Evolutionary conservation across 768 basidiomycete genomes (phyloP), one percentile per base, ranked within the genome.

Genomic region (Tylopilus vinaceipallidus): DNA sequence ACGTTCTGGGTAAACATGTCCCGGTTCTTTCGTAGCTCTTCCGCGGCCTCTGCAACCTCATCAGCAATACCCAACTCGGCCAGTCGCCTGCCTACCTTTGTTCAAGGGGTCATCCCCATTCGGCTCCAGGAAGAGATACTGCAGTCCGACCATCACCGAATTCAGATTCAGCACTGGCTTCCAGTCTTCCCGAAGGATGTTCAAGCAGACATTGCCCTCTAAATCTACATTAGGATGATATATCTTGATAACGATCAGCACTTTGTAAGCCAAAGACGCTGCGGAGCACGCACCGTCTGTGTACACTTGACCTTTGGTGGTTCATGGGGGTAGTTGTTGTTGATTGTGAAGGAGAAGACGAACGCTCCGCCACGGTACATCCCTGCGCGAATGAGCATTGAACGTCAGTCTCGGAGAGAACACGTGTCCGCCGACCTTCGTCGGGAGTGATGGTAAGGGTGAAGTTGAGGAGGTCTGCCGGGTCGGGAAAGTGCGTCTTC

Each of bases 101-200:
- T 99, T 99, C 63, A 99, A 67, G 14, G 97, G 97, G 71, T 99
- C 97, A 60, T 98, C 95, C 33, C 97, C 90, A 61, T 99, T 99
- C 13, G 97, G 97, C 70, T 99, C 97, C 49, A 99, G 76, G 79
- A 99, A 99, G 45, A 99, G 81, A 65, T 98, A 99, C 69, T 99
- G 97, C 49, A 99, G 71, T 30, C 97, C 97, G 52, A 98, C 91
- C 92, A 98, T 95, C 56, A 99, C 92, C 26, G 95, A 91, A 67
- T 94, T 98, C 45, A 99, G 77, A 70, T 98, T 98, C 37, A 99
- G 76, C 3, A 99, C 97, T 6, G 97, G 97, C 65, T 99, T 99
- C 97, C 97, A 99, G 73, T 99, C 97, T 75, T 99, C 97, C 66
- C 97, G 84, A 50, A 98, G 80, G 66, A 98, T 98, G 72, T 98